Evolutionary conservation across 129 eudicot species (phyloP), one percentile per base, ranked within the genome.

Genomic region (Tanacetum coccineum): DNA sequence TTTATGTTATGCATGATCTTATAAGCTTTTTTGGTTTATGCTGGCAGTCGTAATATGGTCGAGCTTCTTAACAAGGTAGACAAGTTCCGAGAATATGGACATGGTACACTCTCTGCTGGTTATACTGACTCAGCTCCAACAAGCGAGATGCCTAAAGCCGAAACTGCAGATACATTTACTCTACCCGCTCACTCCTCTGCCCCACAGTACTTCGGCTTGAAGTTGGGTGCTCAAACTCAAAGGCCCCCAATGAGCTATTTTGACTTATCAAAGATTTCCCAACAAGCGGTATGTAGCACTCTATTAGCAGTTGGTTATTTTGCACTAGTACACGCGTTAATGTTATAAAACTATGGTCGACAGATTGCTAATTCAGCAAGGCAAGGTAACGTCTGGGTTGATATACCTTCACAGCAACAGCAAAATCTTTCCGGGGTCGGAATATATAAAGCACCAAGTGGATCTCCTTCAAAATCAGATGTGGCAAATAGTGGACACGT

Each of bases 41-140:
- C 21, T 80, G 66, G 61, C 76, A 84, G 87, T 74, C 76, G 80
- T 36, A 62, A 72, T 72, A 80, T 81, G 87, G 75, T 81, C 72
- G 84, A 79, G 80, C 84, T 79, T 64, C 81, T 78, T 73, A 76
- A 81, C 81, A 87, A 78, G 81, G 86, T 80, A 46, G 84, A 81
- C 64, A 70, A 69, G 13, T 75, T 82, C 75, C 69, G 57, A 52
- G 79, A 78, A 30, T 71, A 75, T 68, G 66, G 54, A 42, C 74
- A 66, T 62, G 85, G 72, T 39, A 64, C 64, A 53, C 84, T 44
- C 17, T 57, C 82, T 32, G 76, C 77, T 66, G 42, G 42, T 36
- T 66, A 59, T 21, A 72, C 61, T 28, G 77, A 59, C 60, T 76
- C 87, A 73, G 53, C 74, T 67, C 78, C 66, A 12, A 58, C 60